Base-by-base conservation (phyloP, 192 early-diverging fungal species). In the Funneliformis mosseae region DNA sequence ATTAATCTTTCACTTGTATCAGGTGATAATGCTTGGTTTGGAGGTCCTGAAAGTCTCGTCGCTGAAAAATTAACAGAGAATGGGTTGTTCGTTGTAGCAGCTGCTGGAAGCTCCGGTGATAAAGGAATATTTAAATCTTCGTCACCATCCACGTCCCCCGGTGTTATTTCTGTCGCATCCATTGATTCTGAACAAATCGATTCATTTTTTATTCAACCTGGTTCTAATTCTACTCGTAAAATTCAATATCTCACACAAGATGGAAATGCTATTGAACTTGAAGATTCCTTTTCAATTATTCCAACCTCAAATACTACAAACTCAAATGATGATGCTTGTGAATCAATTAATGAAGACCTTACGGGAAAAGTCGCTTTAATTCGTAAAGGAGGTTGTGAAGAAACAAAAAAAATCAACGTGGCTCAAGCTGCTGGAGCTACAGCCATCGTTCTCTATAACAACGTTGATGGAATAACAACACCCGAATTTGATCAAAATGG, bases 1-100 rank as follows among this genome's bases (percentile, higher is more conserved):
- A 93, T 98, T 83, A 96, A 93, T 87, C 88, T 97, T 80, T 94
- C 92, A 66, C 83, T 97, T 77, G 97, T 95, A 72, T 92, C 89
- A 8, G 85, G 88, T 16, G 18, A 25, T 45, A 85, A 84, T 78
- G 88, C 86, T 42, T 91, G 88, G 89, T 86, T 84, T 74, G 92
- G 93, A 60, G 85, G 89, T 60, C 87, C 92, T 14, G 80, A 88
- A 23, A 85, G 91, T 5, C 83, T 89, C 21, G 89, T 93, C 0
- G 90, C 92, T 45, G 87, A 90, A 50, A 80, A 78, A 16, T 83
- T 94, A 50, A 76, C 84, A 33, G 69, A 75, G 25, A 83, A 82
- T 7, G 86, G 91, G 77, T 59, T 87, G 8, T 66, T 84, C 6
- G 88, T 94, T 73, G 87, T 92, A 5, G 88, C 88, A 4, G 91